These are phyloP conservation scores for Phytophthora macrochlamydospora DNA, from an alignment of 352 stramenopile genomes.

Conservation along the genomic window DNA sequence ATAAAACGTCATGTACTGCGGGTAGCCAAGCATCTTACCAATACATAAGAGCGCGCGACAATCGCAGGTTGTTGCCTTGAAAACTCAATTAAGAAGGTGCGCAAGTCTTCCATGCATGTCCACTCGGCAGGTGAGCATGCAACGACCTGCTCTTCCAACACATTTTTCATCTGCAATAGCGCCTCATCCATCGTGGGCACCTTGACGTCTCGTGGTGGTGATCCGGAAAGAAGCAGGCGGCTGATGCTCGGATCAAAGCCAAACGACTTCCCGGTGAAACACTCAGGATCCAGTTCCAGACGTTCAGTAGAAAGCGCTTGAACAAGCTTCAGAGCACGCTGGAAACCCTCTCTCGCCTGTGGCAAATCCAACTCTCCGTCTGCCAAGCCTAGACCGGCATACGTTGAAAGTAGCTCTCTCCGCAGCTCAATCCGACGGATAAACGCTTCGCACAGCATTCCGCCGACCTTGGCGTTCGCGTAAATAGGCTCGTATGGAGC, in stretches of 20 bases:
- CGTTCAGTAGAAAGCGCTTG: slow-evolving; percentile 52
- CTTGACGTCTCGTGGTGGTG: slow-evolving; percentile 77
- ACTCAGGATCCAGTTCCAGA: slow-evolving; percentile 70
- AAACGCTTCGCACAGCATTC: slow-evolving; percentile 64
- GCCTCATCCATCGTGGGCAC: slow-evolving; percentile 59
- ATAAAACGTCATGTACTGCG: not conserved
- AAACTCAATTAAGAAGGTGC: slow-evolving; percentile 80
- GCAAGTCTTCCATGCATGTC: slow-evolving; percentile 82
- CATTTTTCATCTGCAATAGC: slow-evolving; percentile 50
- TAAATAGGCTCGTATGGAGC: slow-evolving; percentile 49
- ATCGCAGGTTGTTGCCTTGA: slow-evolving; percentile 71
- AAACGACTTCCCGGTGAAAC: slow-evolving; percentile 68
- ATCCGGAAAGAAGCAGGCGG: slow-evolving; percentile 67
- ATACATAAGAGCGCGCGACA: slow-evolving; percentile 77
- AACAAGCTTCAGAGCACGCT: slow-evolving; percentile 49
- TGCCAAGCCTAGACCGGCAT: slow-evolving; percentile 50
- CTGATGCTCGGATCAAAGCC: slow-evolving; percentile 82
- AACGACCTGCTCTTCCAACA: slow-evolving; percentile 61
- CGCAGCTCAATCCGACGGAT: slow-evolving; percentile 65
- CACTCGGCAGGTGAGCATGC: slow-evolving; percentile 66
- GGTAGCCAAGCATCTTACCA: slow-evolving; percentile 49
- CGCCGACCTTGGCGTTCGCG: slow-evolving; percentile 53
- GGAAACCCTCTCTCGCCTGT: slow-evolving; percentile 45
- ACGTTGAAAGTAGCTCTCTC: slow-evolving; percentile 49
- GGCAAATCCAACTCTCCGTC: slow-evolving; percentile 50